phyloP scores from a whole-genome alignment of 331 rosid genomes.

The Malus hybrid region DNA sequence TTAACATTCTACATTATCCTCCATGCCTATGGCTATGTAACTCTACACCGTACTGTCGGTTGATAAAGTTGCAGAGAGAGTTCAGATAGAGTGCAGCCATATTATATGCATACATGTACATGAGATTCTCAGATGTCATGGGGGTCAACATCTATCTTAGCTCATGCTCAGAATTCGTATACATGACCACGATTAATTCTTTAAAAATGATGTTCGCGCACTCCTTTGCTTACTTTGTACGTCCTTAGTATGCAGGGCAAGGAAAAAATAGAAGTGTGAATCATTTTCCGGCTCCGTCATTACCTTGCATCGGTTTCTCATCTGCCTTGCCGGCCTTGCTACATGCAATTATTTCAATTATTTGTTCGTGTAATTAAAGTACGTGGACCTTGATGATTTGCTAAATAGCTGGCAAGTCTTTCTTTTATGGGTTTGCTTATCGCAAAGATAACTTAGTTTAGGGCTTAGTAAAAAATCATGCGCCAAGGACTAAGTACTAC shows the following conservation, averaged over 20 bases:
- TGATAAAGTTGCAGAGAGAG: conserved; percentile 24
- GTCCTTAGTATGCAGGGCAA: background rate
- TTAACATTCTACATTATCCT: background rate
- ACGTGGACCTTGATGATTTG: background rate
- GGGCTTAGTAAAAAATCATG: background rate
- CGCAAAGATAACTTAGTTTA: background rate
- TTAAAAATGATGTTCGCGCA: background rate
- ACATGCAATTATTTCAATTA: background rate
- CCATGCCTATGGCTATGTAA: background rate
- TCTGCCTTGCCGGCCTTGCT: background rate
- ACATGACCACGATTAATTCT: background rate
- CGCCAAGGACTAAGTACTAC: background rate
- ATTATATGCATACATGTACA: background rate
- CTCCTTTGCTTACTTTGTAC: background rate
- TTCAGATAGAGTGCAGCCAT: conserved; percentile 16
- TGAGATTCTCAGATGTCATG: conserved; percentile 33
- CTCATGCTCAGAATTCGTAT: background rate
- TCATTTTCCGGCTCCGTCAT: background rate
- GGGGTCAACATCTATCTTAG: background rate
- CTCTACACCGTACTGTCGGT: conserved; percentile 7
- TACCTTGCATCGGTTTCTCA: background rate
- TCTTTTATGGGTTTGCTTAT: background rate
- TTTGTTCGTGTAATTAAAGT: background rate
- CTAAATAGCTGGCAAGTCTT: background rate
- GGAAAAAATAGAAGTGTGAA: background rate